Evolutionary conservation across 1,139 yeast species (phyloP), one percentile per base, ranked within the genome.

Genomic region (Pichia sp.): DNA sequence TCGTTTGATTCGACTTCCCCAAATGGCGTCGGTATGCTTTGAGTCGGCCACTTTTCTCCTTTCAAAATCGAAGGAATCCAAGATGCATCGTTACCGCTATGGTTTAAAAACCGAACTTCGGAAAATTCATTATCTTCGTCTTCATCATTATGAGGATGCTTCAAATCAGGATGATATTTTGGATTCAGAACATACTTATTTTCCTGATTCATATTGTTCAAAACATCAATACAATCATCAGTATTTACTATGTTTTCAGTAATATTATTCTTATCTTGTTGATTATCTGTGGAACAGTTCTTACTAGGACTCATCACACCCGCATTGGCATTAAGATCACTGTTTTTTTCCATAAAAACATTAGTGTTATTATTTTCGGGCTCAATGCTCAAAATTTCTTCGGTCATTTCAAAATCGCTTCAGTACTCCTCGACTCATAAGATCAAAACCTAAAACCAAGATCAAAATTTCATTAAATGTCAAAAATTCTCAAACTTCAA

Each of bases 51-150:
- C 27, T 48, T 45, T 35, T 59, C 55, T 32, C 47, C 55, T 37
- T 45, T 49, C 32, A 60, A 41, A 26, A 58, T 51, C 9, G 54
- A 54, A 0, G 64, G 64, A 40, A 60, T 46, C 63, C 63, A 59
- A 5, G 48, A 42, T 27, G 29, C 33, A 36, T 40, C 29, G 3
- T 36, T 29, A 10, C 51, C 42, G 10, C 10, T 10, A 31, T 31
- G 7, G 33, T 8, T 31, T 31, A 23, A 27, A 16, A 16, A 16
- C 23, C 23, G 23, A 16, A 16, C 23, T 16, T 16, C 23, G 23
- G 23, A 16, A 16, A 16, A 16, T 5, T 23, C 26, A 23, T 8
- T 35, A 26, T 35, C 37, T n/a, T n/a, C 5, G 8, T 35, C 7
- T 31, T n/a, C 11, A 8, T 28, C 31, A 32, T 16, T 42, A 36